These are phyloP conservation scores for Zygosaccharomyces siamensis DNA, from an alignment of 805 yeast genomes.

Conservation along the genomic window DNA sequence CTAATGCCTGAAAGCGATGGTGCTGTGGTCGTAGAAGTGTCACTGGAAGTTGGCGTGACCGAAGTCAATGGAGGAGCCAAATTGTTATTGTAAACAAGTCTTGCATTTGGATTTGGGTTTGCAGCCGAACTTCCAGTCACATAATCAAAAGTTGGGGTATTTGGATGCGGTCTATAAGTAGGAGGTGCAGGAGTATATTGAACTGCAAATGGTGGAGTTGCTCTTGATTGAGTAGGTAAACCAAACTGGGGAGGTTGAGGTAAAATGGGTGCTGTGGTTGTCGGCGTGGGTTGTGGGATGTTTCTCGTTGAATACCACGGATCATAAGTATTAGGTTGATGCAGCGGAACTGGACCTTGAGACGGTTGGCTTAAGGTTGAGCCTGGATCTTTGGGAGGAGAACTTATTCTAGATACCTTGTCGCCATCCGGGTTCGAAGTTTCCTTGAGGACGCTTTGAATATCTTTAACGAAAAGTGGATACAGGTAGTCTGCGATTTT, in stretches of 20 bases:
- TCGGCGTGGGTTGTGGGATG: slow-evolving; percentile 1
- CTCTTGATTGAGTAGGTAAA: not conserved
- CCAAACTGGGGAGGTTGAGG: slow-evolving; percentile 2
- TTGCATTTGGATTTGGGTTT: not conserved
- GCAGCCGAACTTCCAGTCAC: not conserved
- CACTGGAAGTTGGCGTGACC: not conserved
- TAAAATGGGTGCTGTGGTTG: slow-evolving; percentile 1
- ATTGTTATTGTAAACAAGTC: not conserved
- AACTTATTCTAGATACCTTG: not conserved
- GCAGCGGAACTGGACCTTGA: not conserved
- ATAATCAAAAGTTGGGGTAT: not conserved
- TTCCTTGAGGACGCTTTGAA: slow-evolving; percentile 44
- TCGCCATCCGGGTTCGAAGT: slow-evolving; percentile 23
- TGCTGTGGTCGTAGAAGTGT: not conserved
- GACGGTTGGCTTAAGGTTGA: slow-evolving; percentile 1
- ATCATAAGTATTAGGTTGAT: slow-evolving; percentile 2
- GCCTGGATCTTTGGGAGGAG: slow-evolving; percentile 5
- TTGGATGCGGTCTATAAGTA: not conserved
- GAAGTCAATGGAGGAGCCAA: not conserved
- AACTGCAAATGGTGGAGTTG: slow-evolving; percentile 2
- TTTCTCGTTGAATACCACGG: not conserved
- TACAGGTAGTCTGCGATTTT: slow-evolving; percentile 63
- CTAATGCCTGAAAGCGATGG: not conserved
- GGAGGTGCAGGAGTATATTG: not conserved
- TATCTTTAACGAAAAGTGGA: slow-evolving; percentile 70